These are phyloP conservation scores for Leishmania gerbilli DNA, from an alignment of 208 protist genomes.

Conservation along the genomic window DNA sequence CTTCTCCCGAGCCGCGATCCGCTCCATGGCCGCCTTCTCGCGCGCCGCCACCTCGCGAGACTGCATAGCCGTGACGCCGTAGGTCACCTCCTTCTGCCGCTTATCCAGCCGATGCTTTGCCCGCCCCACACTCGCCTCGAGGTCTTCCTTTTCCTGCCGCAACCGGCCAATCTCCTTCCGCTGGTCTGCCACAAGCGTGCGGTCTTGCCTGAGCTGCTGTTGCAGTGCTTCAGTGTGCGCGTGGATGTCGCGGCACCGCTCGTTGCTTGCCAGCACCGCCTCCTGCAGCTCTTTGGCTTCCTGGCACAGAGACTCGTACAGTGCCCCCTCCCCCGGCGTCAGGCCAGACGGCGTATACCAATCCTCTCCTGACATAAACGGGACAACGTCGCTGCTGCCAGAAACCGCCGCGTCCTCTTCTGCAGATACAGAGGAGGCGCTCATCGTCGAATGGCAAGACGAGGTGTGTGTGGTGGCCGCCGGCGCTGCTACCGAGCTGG, in stretches of 20 bases:
- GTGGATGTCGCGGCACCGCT: constrained; percentile 41
- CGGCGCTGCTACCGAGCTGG: constrained; percentile 4
- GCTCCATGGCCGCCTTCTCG: constrained; percentile 36
- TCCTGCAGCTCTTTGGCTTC: constrained; percentile 50
- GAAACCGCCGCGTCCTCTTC: background rate
- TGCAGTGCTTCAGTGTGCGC: constrained; percentile 31
- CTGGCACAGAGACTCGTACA: constrained; percentile 46
- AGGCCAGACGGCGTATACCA: constrained; percentile 37
- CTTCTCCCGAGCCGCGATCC: constrained; percentile 47
- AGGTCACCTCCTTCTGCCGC: constrained; percentile 70
- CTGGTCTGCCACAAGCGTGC: constrained; percentile 69
- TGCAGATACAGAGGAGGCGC: background rate
- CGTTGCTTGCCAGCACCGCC: constrained; percentile 45
- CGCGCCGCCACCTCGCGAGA: constrained; percentile 43
- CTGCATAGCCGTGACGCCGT: constrained; percentile 61
- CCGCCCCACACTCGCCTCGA: constrained; percentile 26
- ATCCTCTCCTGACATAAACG: constrained; percentile 5
- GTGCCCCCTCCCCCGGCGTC: constrained; percentile 5
- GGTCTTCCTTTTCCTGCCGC: constrained; percentile 34
- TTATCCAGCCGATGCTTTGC: constrained; percentile 44
- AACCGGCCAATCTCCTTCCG: constrained; percentile 48
- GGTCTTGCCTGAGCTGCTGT: constrained; percentile 63
- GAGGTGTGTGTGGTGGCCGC: constrained; percentile 13
- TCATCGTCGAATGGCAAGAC: constrained; percentile 6
- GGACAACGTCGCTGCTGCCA: constrained; percentile 1